Percentiles rank a stretch among this genome's conserved stretches.
Evolutionary conservation across 1,139 yeast species (phyloP).

Genomic region (Taiozyma onychis): DNA sequence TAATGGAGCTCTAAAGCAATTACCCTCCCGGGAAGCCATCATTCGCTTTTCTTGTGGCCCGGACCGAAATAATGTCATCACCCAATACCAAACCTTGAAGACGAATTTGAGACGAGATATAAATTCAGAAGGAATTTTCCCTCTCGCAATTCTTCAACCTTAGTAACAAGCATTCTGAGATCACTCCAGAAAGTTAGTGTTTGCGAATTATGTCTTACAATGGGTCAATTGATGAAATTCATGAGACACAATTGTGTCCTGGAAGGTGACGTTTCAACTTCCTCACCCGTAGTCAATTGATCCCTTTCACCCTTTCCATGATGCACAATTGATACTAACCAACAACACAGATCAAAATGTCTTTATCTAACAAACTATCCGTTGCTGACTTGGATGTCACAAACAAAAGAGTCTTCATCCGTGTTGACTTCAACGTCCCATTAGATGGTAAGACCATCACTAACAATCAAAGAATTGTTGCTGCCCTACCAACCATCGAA

Average conservation of each 20-base stretch:
- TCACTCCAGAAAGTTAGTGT: background rate
- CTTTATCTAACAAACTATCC: constrained; percentile 85
- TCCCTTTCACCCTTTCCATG: background rate
- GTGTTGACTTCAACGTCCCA: constrained; percentile 98
- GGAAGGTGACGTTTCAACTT: background rate
- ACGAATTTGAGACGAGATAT: background rate
- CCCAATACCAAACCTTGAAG: background rate
- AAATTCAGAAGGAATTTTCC: background rate
- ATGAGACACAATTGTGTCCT: background rate
- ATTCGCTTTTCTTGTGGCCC: background rate
- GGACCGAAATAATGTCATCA: background rate
- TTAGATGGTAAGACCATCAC: constrained; percentile 93
- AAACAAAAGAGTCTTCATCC: constrained; percentile 90
- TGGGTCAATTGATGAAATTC: background rate
- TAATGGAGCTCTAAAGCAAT: background rate
- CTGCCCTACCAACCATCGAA: constrained; percentile 94
- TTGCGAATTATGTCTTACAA: background rate
- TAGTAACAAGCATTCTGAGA: background rate
- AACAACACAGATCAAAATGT: constrained; percentile 43
- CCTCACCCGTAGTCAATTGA: background rate
- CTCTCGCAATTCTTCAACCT: background rate
- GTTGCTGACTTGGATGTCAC: constrained; percentile 83
- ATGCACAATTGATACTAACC: background rate
- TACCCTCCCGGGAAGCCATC: background rate
- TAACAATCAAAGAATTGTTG: constrained; percentile 97